Evolutionary conservation across 306 rosid genomes (phyloP).

Genomic region (Castanospermum australe): DNA sequence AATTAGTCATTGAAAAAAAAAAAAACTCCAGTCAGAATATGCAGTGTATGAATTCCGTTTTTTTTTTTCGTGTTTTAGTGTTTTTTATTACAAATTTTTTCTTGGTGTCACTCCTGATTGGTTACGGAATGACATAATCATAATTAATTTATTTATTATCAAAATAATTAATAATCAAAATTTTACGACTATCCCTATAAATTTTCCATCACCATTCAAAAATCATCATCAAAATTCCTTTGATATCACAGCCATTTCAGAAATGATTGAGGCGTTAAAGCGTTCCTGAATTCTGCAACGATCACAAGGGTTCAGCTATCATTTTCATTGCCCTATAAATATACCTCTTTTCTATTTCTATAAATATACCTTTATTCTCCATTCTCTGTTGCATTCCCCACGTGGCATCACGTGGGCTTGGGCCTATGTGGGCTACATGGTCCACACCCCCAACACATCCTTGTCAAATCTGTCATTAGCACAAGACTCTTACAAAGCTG

Average conservation of each 20-base stretch:
- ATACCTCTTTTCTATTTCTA: background rate
- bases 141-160: too few relatives aligned
- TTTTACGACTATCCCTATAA: background rate
- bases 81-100: too few relatives aligned
- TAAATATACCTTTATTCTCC: too few relatives aligned
- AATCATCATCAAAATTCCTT: background rate
- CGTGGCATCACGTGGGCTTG: slow-evolving; percentile 66
- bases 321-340: background rate
- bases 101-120: too few relatives aligned
- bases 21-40: too few relatives aligned
- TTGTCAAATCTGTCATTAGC: slow-evolving; percentile 44
- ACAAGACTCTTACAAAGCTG: background rate
- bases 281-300: slow-evolving; percentile 26
- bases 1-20: too few relatives aligned
- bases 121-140: background rate
- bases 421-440: slow-evolving; percentile 55
- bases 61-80: too few relatives aligned
- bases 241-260: slow-evolving; percentile 22
- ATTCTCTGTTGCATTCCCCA: slow-evolving; percentile 28
- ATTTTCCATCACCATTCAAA: slow-evolving; percentile 4
- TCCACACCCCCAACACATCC: slow-evolving; percentile 44
- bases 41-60: too few relatives aligned
- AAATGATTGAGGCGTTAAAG: slow-evolving; percentile 10
- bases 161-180: background rate
- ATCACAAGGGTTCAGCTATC: slow-evolving; percentile 28